Evolutionary conservation across 176 grass and related monocot genomes (phyloP).

Genomic region (Echinochloa phyllopogon): DNA sequence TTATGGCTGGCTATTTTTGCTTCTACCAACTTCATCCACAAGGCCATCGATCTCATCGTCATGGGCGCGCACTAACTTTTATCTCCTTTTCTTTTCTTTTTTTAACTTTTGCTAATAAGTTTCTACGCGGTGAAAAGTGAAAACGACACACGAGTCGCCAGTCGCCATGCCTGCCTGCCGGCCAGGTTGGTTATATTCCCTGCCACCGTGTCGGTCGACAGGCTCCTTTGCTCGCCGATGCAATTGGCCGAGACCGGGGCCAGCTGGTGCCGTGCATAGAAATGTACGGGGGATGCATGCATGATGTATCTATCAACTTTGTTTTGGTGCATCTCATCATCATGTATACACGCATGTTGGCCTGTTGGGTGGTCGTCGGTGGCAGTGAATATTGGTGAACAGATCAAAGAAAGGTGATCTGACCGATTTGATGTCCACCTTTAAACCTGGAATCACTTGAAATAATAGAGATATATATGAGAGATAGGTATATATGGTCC

Average conservation of each 20-base stretch:
- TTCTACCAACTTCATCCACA: background rate
- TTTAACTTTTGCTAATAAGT: background rate
- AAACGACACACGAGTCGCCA: background rate
- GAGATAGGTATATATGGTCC: no score
- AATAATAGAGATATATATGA: background rate
- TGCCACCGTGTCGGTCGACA: background rate
- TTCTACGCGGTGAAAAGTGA: conserved; percentile 5
- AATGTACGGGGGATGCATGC: background rate
- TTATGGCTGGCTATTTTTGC: background rate
- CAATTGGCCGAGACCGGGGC: background rate
- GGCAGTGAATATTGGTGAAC: background rate
- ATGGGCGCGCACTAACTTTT: conserved; percentile 7
- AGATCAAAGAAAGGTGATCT: background rate
- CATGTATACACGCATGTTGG: background rate
- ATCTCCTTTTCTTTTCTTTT: background rate
- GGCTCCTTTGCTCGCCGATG: background rate
- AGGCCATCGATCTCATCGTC: background rate
- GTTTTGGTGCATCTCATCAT: no score
- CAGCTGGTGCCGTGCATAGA: background rate
- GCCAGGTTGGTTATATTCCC: background rate
- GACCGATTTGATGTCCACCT: background rate
- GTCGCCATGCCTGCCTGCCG: background rate
- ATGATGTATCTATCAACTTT: background rate
- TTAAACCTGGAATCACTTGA: background rate
- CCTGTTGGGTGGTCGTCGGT: background rate